Evolutionary conservation across 1,284 basidiomycete species (phyloP), one percentile per base, ranked within the genome.

Genomic region (Termitomyces sp.): DNA sequence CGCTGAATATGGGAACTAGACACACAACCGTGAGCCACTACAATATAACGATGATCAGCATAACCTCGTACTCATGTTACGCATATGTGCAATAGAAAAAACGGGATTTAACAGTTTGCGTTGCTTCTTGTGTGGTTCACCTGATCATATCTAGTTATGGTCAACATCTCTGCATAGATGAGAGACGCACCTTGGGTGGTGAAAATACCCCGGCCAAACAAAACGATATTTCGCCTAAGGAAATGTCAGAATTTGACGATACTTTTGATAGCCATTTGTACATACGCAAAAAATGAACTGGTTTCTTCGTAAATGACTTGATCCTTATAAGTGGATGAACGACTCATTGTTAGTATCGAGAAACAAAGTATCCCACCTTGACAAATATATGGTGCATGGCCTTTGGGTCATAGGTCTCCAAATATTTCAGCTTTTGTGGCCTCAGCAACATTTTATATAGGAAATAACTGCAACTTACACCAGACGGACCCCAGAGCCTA

Each of bases 361-460:
- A 31, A 1, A 6, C 13, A 12, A 8, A 7, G 9, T n/a, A 13
- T 19, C 53, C 10, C 9, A 63, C 64, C 52, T 65, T 71, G 30
- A 71, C 66, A 17, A 72, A 40, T 31, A 72, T 67, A 30, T 70
- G 68, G 51, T 72, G 65, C 48, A 72, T 44, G 2, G 69, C 69
- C 55, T 65, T 66, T 9, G 70, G 67, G 49, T 72, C 70, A 17
- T 65, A 68, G 1, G 63, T 62, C 39, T 67, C 62, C 19, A 70
- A 54, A 48, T 61, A 55, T 39, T 63, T 67, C 33, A 62, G 62
- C 68, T 70, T 13, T 13, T 31, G 10, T 7, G n/a, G 17, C 21
- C n/a, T 48, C 34, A 38, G 17, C 17, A n/a, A 39, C 3, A 21
- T 15, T 24, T 12, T n/a, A 2, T 36, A 10, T 17, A 42, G 2